Evolutionary conservation across 2,329 filamentous ascomycete genomes (phyloP).

Genomic region (Colletotrichum scovillei): DNA sequence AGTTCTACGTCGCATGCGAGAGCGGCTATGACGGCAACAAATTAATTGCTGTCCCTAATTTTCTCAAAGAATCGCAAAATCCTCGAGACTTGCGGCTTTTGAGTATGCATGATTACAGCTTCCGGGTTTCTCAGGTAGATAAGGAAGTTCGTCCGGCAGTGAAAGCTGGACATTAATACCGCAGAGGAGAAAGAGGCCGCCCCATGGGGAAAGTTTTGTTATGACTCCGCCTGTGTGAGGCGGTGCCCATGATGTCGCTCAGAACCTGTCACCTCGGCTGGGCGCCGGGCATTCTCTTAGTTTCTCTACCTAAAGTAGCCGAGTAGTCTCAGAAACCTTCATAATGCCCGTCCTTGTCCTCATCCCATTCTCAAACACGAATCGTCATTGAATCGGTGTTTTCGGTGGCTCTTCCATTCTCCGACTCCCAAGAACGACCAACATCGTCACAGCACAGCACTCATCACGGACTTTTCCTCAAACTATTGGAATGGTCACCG

Average conservation of each 20-base stretch:
- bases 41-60: neutral
- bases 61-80: neutral
- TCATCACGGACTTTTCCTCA: neutral
- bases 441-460: neutral
- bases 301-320: neutral
- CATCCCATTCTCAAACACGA: neutral
- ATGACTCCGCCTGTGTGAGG: neutral
- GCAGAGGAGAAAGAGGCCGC: neutral
- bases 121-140: neutral
- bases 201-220: neutral
- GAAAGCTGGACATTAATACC: neutral
- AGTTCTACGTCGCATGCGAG: conserved; percentile 21
- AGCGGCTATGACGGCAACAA: conserved; percentile 2
- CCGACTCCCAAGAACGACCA: neutral
- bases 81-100: neutral
- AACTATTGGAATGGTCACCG: neutral
- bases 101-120: neutral
- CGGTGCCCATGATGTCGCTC: neutral
- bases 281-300: neutral
- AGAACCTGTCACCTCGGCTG: neutral
- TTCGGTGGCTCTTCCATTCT: neutral
- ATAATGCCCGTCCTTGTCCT: neutral
- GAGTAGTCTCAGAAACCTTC: neutral
- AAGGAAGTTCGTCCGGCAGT: neutral
- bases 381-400: neutral